Conservation (phyloP, 768 basidiomycete species). For the Boletus vermiculosoides region DNA sequence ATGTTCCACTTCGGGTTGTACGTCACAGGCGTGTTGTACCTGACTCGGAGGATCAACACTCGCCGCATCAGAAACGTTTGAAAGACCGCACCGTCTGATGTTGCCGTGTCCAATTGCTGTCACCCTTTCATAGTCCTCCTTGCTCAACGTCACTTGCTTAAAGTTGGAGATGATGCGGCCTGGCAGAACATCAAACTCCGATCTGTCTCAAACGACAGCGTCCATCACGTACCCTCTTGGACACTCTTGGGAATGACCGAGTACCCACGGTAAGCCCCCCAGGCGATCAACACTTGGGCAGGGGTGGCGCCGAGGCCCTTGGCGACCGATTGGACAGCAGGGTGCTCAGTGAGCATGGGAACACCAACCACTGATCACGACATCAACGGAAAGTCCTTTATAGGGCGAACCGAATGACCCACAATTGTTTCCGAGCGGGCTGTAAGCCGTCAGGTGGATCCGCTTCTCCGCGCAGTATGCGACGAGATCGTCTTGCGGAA, state of each 20-base stretch:
- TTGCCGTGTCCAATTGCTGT: conserved; percentile 40
- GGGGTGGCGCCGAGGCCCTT: conserved; percentile 60
- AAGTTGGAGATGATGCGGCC: conserved; percentile 76
- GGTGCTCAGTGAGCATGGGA: conserved; percentile 67
- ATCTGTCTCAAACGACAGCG: not conserved
- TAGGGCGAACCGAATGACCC: conserved; percentile 22
- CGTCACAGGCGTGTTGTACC: conserved; percentile 59
- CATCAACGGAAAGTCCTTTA: not conserved
- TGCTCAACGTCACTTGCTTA: conserved; percentile 63
- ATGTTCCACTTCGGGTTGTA: conserved; percentile 69
- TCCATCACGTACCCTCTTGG: conserved; percentile 43
- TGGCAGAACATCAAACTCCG: conserved; percentile 9
- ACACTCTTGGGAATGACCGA: conserved; percentile 87
- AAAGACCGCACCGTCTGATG: conserved; percentile 31
- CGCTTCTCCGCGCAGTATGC: conserved; percentile 65
- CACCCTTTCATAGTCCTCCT: conserved; percentile 62
- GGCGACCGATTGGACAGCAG: conserved; percentile 61
- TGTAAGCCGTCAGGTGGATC: conserved; percentile 71
- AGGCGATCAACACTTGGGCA: conserved; percentile 82
- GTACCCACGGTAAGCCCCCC: conserved; percentile 73
- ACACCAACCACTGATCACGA: conserved; percentile 49
- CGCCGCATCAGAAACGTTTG: not conserved
- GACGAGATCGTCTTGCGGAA: conserved; percentile 72
- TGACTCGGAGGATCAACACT: not conserved
- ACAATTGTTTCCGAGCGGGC: conserved; percentile 82